These are phyloP conservation scores for Melampsora abietis-canadensis DNA, from an alignment of 1,284 basidiomycete genomes.

Conservation along the genomic window DNA sequence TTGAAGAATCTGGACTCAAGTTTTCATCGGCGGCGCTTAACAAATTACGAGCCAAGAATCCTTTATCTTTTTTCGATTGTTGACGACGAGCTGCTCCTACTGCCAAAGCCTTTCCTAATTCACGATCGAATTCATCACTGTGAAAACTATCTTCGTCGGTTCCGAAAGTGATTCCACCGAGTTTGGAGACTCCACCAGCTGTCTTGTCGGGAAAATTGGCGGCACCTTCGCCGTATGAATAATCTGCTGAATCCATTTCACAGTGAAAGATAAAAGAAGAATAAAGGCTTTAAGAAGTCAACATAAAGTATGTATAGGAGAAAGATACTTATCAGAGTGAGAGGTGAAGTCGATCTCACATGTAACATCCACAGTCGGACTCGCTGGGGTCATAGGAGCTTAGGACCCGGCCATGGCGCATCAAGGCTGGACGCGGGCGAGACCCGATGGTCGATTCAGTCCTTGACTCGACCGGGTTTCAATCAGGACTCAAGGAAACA, in stretches of 20 bases:
- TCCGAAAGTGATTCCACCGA: conserved; percentile 38
- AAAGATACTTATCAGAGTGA: too few species aligned
- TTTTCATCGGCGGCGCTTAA: not conserved
- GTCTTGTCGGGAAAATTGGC: conserved; percentile 29
- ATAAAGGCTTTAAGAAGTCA: too few species aligned
- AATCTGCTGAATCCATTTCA: conserved; percentile 22
- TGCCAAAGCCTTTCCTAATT: conserved; percentile 23
- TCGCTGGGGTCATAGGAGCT: too few species aligned
- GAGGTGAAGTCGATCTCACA: too few species aligned
- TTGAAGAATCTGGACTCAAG: not conserved
- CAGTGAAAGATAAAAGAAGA: not conserved
- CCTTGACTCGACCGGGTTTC: too few species aligned
- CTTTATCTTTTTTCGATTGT: conserved; percentile 3
- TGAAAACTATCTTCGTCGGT: conserved; percentile 39
- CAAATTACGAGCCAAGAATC: not conserved
- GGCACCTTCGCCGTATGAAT: conserved; percentile 5
- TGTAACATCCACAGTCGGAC: too few species aligned
- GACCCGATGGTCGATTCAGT: too few species aligned
- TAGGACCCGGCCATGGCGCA: too few species aligned
- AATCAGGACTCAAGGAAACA: too few species aligned
- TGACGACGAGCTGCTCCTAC: conserved; percentile 3
- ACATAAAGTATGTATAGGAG: too few species aligned
- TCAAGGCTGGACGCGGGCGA: too few species aligned
- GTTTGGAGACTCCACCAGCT: conserved; percentile 27
- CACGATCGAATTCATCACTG: conserved; percentile 26